Conservation (phyloP, 139 green algal genomes). For the Eudorina sp. region DNA sequence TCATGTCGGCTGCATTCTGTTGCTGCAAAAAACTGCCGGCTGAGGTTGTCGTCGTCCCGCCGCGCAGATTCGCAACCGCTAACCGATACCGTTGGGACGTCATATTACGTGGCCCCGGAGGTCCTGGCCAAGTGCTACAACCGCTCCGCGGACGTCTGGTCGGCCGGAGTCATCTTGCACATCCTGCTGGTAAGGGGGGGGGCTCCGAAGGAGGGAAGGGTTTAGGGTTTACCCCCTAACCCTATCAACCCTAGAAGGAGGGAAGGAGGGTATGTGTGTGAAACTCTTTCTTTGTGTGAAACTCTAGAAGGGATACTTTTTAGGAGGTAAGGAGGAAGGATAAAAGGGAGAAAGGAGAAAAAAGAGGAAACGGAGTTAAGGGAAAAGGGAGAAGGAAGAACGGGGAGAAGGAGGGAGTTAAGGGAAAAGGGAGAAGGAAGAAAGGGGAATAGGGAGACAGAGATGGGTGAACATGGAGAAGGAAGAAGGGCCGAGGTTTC, state of each 20-base stretch:
- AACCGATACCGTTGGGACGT: slow-evolving; percentile 69
- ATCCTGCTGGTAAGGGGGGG: slow-evolving; percentile 60
- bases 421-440: background rate
- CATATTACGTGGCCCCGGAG: slow-evolving; percentile 81
- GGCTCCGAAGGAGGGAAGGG: background rate
- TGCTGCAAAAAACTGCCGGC: too few relatives aligned
- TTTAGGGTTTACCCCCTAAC: too few relatives aligned
- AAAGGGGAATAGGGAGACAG: background rate
- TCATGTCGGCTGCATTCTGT: too few relatives aligned
- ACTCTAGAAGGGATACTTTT: too few relatives aligned
- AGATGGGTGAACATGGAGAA: background rate
- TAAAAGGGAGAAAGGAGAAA: too few relatives aligned
- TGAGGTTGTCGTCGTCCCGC: too few relatives aligned
- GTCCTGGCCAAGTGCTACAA: slow-evolving; percentile 66
- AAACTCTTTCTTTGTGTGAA: too few relatives aligned
- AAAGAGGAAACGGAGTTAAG: background rate
- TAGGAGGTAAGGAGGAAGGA: too few relatives aligned
- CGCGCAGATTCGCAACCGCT: background rate
- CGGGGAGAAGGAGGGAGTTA: background rate
- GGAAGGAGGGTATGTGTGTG: too few relatives aligned
- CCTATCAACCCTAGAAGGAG: too few relatives aligned
- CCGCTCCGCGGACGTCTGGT: slow-evolving; percentile 72
- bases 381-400: background rate
- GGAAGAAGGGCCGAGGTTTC: background rate
- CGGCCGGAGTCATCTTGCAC: slow-evolving; percentile 76